A percentile compares a stretch with the other conserved stretches of the same genome.
Conservation (phyloP, 495 filamentous ascomycete genomes). For the Hypomontagnella submonticulosa region DNA sequence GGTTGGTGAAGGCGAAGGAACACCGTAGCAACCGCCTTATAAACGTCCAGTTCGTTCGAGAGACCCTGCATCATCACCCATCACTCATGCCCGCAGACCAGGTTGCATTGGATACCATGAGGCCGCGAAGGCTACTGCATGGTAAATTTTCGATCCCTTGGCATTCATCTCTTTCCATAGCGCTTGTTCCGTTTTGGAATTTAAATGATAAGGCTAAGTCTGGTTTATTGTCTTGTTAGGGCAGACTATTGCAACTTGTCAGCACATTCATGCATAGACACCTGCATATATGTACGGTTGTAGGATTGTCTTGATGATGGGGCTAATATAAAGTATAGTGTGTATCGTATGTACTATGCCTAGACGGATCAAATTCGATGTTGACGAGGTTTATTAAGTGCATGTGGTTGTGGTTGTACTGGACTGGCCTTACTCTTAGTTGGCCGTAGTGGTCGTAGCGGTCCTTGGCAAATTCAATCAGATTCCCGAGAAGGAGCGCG, state of each 20-base stretch:
- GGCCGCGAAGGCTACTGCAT: conserved; percentile 17
- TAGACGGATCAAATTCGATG: too few species aligned
- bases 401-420: conserved; percentile 6
- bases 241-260: conserved; percentile 45
- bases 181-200: conserved; percentile 37
- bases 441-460: conserved; percentile 6
- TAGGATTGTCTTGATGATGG: conserved; percentile 26
- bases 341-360: background rate
- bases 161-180: conserved; percentile 40
- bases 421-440: too few species aligned
- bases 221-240: conserved; percentile 39
- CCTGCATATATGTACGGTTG: conserved; percentile 33
- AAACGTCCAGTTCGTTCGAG: conserved; percentile 24
- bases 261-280: conserved; percentile 37
- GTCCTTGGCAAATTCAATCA: conserved; percentile 35
- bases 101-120: conserved; percentile 36
- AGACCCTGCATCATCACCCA: conserved; percentile 34
- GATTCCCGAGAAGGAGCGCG: conserved; percentile 40
- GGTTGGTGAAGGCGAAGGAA: conserved; percentile 21
- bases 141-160: conserved; percentile 33
- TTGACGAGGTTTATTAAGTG: conserved; percentile 1
- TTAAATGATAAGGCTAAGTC: conserved; percentile 38
- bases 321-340: conserved; percentile 27
- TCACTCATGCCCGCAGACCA: conserved; percentile 33
- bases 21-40: conserved; percentile 16